Percentiles rank a stretch among this genome's conserved stretches.
phyloP scores from a whole-genome alignment of 192 early-diverging fungal genomes.

The Umbelopsis sp. region DNA sequence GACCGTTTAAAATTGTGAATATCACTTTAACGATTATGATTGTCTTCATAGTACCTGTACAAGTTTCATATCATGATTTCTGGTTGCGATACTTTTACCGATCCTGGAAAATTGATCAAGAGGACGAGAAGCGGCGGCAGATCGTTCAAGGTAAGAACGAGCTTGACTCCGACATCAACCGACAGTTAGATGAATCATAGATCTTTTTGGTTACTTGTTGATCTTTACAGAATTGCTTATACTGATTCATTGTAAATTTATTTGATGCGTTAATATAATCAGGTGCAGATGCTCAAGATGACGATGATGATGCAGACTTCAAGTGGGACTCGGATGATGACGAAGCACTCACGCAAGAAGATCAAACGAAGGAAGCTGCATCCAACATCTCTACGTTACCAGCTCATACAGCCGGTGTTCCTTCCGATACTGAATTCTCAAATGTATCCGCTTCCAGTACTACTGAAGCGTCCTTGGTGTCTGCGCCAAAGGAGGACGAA shows the following conservation, averaged over 20 bases:
- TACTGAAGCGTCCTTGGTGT: constrained; percentile 33
- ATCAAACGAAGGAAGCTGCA: background rate
- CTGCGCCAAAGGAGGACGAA: constrained; percentile 31
- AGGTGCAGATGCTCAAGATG: constrained; percentile 19
- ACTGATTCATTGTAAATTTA: too few species aligned
- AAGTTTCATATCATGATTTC: constrained; percentile 51
- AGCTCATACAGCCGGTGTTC: background rate
- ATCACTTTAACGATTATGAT: background rate
- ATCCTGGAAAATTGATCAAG: constrained; percentile 55
- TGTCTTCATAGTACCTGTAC: constrained; percentile 41
- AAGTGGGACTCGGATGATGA: constrained; percentile 43
- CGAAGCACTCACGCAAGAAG: background rate
- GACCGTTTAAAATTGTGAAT: background rate
- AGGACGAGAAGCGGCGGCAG: constrained; percentile 50
- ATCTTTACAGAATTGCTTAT: background rate
- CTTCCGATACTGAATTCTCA: constrained; percentile 31
- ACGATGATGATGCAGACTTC: constrained; percentile 33
- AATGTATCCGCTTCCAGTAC: constrained; percentile 34
- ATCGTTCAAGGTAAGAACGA: constrained; percentile 45
- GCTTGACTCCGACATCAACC: background rate
- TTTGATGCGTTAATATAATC: background rate
- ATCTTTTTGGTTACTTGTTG: background rate
- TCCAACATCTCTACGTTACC: background rate
- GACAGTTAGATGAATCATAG: constrained; percentile 15
- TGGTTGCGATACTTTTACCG: constrained; percentile 57